Conservation (phyloP, 306 rosid genomes). For the Glycine latifolia region DNA sequence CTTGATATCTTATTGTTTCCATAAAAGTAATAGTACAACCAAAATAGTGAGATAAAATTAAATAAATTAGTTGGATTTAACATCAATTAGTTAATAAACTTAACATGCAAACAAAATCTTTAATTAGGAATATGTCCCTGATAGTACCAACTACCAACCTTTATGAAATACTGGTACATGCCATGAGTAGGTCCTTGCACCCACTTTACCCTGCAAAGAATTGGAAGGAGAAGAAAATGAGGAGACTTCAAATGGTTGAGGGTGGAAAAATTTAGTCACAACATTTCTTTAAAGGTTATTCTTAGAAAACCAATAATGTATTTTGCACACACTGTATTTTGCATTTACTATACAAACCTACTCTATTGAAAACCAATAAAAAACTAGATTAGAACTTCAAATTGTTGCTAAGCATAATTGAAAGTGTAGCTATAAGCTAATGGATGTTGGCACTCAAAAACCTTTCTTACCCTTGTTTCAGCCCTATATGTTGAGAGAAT, state of each 20-base stretch:
- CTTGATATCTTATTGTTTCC: not conserved
- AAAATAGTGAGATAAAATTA: not conserved
- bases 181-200: constrained; percentile 67
- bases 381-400: not conserved
- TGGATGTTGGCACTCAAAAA: not conserved
- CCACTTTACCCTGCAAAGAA: constrained; percentile 74
- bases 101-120: constrained; percentile 1
- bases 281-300: constrained; percentile 11
- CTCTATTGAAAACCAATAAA: constrained; percentile 23
- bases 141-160: constrained; percentile 79
- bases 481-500: constrained; percentile 10
- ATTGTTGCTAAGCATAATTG: not conserved
- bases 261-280: not conserved
- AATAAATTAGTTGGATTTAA: not conserved
- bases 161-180: constrained; percentile 83
- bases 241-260: constrained; percentile 31
- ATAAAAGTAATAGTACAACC: constrained; percentile 24
- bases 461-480: not conserved
- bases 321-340: not conserved
- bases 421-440: not conserved
- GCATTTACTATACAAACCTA: constrained; percentile 15
- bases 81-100: constrained; percentile 34
- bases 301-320: not conserved
- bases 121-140: constrained; percentile 18
- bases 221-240: constrained; percentile 9